phyloP scores from a whole-genome alignment of 2,329 filamentous ascomycete species.

The Leptographium radiaticola region DNA sequence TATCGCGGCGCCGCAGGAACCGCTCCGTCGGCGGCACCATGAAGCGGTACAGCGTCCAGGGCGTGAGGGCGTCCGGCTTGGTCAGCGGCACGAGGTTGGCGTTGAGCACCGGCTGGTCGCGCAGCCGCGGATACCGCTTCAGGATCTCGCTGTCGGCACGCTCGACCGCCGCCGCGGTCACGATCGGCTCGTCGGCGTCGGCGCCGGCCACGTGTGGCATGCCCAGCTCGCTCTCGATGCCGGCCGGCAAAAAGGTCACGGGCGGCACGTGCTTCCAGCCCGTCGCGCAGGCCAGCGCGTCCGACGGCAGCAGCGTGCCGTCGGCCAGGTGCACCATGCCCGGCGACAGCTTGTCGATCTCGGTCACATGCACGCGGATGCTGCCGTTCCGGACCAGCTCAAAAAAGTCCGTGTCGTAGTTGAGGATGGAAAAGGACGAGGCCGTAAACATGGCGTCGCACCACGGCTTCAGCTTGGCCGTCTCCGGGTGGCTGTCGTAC shows the following conservation, averaged over 20 bases:
- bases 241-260: conserved; percentile 36
- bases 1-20: conserved; percentile 24
- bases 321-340: conserved; percentile 36
- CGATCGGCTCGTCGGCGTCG: conserved; percentile 9
- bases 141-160: conserved; percentile 41
- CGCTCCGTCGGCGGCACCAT: conserved; percentile 27
- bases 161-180: conserved; percentile 5
- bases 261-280: conserved; percentile 44
- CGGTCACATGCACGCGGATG: conserved; percentile 37
- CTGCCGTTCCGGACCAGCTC: conserved; percentile 39
- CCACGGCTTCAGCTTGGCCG: conserved; percentile 40
- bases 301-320: conserved; percentile 31
- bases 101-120: conserved; percentile 35
- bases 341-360: conserved; percentile 32
- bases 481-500: conserved; percentile 40
- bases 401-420: conserved; percentile 45
- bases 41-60: conserved; percentile 32
- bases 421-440: conserved; percentile 44
- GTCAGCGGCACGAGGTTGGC: conserved; percentile 29
- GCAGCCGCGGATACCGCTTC: conserved; percentile 36
- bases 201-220: conserved; percentile 25
- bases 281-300: conserved; percentile 41
- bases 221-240: conserved; percentile 32
- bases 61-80: conserved; percentile 22
- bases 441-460: conserved; percentile 37